These are phyloP conservation scores for Fusarium neocosmosporiellum DNA, from an alignment of 2,329 filamentous ascomycete genomes.

Conservation along the genomic window DNA sequence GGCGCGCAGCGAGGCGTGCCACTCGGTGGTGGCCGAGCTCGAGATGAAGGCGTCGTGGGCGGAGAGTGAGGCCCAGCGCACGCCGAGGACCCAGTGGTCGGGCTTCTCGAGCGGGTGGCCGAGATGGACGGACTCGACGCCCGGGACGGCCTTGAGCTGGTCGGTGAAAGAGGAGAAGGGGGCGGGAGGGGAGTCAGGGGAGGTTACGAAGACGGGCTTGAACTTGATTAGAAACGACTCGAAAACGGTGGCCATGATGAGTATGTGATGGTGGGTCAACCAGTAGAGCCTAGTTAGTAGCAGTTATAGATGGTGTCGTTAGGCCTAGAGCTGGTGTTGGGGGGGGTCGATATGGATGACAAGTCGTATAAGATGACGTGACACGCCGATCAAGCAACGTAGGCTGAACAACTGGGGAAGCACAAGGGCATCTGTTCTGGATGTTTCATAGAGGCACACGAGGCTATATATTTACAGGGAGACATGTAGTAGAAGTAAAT, in stretches of 20 bases:
- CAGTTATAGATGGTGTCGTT: neutral
- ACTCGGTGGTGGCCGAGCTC: constrained; percentile 54
- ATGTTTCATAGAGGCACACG: neutral
- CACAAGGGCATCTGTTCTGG: neutral
- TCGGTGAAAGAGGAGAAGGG: constrained; percentile 43
- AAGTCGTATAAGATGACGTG: neutral
- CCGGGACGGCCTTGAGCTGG: constrained; percentile 46
- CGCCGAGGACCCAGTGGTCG: constrained; percentile 46
- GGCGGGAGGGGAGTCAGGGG: constrained; percentile 41
- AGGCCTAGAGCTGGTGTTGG: neutral
- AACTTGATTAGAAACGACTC: constrained; percentile 49
- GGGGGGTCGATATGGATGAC: neutral
- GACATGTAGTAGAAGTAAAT: neutral
- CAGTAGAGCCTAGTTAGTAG: neutral
- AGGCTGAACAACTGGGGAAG: neutral
- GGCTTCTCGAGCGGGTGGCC: constrained; percentile 51
- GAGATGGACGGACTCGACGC: constrained; percentile 48
- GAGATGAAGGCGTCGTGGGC: constrained; percentile 54
- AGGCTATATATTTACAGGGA: neutral
- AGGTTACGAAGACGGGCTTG: constrained; percentile 41
- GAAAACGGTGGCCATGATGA: constrained; percentile 43
- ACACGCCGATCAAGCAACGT: constrained; percentile 1
- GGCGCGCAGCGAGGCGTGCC: constrained; percentile 53
- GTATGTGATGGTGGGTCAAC: constrained; percentile 4
- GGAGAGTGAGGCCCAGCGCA: constrained; percentile 49